A percentile compares a stretch with the other conserved stretches of the same genome.
phyloP scores from a whole-genome alignment of 2,329 filamentous ascomycete genomes.

The Nigrospora sphaerica region DNA sequence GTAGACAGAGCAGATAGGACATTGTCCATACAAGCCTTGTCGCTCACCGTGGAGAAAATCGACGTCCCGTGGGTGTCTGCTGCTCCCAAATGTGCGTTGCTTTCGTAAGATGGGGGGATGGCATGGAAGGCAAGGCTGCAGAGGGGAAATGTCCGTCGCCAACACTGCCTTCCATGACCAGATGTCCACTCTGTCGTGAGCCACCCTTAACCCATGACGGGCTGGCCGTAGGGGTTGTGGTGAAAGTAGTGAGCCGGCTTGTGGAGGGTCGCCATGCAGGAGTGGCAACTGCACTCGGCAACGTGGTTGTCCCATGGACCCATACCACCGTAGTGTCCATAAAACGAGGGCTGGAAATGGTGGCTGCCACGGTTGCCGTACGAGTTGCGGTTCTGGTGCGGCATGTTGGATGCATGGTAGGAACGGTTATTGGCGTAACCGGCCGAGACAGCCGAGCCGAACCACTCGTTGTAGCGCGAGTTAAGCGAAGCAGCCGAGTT shows the following conservation, averaged over 20 bases:
- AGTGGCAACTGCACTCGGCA: conserved; percentile 42
- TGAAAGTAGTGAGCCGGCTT: conserved; percentile 43
- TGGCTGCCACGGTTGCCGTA: conserved; percentile 30
- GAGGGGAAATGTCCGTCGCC: no score
- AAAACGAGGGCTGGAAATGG: conserved; percentile 35
- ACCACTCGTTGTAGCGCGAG: conserved; percentile 52
- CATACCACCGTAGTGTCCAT: conserved; percentile 33
- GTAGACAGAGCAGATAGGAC: no score
- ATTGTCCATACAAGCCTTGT: no score
- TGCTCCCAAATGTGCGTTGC: no score
- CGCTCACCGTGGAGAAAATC: no score
- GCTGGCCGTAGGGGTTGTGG: conserved; percentile 42
- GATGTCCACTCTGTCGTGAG: no score
- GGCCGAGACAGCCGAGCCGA: conserved; percentile 29
- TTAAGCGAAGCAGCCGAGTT: conserved; percentile 49
- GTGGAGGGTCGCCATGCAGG: conserved; percentile 34
- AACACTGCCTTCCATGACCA: no score
- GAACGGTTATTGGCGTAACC: conserved; percentile 25
- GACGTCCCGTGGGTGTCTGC: no score
- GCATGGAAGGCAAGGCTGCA: no score
- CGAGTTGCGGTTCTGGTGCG: conserved; percentile 11
- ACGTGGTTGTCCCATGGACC: conserved; percentile 44
- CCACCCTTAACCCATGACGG: conserved; percentile 42
- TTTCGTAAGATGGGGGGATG: no score
- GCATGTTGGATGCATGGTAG: conserved; percentile 33